Evolutionary conservation across 176 grass and related monocot genomes (phyloP).

Genomic region (Tuctoria greenei): DNA sequence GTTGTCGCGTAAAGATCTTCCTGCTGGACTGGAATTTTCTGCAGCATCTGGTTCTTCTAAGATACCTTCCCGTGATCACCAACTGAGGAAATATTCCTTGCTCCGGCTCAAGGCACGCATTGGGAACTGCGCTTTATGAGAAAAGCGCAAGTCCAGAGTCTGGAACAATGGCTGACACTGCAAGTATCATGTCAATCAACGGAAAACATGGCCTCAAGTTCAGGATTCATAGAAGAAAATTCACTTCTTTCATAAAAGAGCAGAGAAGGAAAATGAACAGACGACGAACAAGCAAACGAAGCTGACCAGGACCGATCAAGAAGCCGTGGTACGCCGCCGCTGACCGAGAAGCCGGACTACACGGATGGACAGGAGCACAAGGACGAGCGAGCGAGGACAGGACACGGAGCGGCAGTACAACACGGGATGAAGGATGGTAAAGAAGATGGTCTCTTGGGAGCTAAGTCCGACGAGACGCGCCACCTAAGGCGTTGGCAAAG

Average conservation of each 20-base stretch:
- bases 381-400: too few relatives aligned
- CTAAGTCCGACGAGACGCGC: slow-evolving; percentile 44
- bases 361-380: slow-evolving; percentile 10
- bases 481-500: slow-evolving; percentile 66
- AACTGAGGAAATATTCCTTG: slow-evolving; percentile 53
- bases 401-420: slow-evolving; percentile 7
- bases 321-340: background rate
- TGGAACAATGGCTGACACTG: slow-evolving; percentile 37
- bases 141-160: slow-evolving; percentile 22
- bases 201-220: background rate
- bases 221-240: background rate
- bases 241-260: background rate
- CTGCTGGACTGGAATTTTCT: background rate
- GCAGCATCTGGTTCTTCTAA: slow-evolving; percentile 18
- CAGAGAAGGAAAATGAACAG: background rate
- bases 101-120: slow-evolving; percentile 23
- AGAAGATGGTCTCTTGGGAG: slow-evolving; percentile 42
- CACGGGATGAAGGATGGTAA: slow-evolving; percentile 1
- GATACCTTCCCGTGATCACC: slow-evolving; percentile 42
- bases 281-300: background rate
- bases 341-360: background rate
- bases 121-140: slow-evolving; percentile 20
- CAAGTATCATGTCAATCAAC: slow-evolving; percentile 31
- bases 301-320: slow-evolving; percentile 14
- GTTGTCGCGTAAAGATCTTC: slow-evolving; percentile 8